Percentiles rank a stretch among this genome's conserved stretches.
These are phyloP conservation scores for Magnusiomyces suaveolens DNA, from an alignment of 1,139 yeast species.

Conservation along the genomic window DNA sequence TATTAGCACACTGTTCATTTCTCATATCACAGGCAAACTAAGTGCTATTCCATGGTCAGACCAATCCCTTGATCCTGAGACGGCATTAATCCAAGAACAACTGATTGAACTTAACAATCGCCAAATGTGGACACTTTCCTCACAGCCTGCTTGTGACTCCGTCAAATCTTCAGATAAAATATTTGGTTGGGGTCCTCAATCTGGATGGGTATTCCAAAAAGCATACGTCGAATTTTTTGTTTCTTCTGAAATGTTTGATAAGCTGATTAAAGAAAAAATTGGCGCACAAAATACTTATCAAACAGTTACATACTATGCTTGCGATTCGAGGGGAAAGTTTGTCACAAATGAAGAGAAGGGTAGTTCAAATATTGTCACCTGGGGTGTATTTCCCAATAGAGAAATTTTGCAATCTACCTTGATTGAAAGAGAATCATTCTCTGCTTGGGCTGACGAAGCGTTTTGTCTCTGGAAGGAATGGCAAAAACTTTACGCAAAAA, in stretches of 20 bases:
- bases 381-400: conserved; percentile 90
- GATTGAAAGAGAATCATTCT: conserved; percentile 76
- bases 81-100: conserved; percentile 87
- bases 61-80: conserved; percentile 73
- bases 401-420: conserved; percentile 84
- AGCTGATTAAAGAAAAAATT: conserved; percentile 38
- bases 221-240: conserved; percentile 87
- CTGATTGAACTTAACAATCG: conserved; percentile 63
- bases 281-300: conserved; percentile 34
- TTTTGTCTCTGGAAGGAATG: conserved; percentile 86
- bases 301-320: conserved; percentile 59
- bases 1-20: conserved; percentile 56
- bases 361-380: conserved; percentile 71
- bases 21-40: conserved; percentile 65
- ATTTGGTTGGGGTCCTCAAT: conserved; percentile 93
- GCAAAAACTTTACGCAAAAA: conserved; percentile 58
- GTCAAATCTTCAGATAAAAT: conserved; percentile 69
- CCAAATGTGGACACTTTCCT: conserved; percentile 80
- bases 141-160: conserved; percentile 85
- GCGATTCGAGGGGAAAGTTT: too few species aligned
- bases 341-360: conserved; percentile 71
- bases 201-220: conserved; percentile 86
- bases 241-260: conserved; percentile 59
- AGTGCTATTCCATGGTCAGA: conserved; percentile 90
- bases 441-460: conserved; percentile 92